These are phyloP conservation scores for Paramecium sexaurelia DNA, from an alignment of 73 alveolate genomes.

Conservation along the genomic window DNA sequence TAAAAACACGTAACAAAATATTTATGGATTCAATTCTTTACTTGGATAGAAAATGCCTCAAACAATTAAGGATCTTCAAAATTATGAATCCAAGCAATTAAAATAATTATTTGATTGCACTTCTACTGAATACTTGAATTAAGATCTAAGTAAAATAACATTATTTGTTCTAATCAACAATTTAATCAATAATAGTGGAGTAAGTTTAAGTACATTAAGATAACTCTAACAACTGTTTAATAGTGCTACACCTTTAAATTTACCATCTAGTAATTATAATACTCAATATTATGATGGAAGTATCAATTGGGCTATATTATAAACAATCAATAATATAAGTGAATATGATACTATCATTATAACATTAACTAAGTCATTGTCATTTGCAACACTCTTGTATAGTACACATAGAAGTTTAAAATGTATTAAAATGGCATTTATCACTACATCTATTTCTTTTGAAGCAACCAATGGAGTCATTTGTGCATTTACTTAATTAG, in stretches of 20 bases:
- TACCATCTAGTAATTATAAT: too few species aligned
- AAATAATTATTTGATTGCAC: neutral
- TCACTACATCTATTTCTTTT: conserved; percentile 21
- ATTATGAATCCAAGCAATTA: neutral
- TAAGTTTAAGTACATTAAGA: neutral
- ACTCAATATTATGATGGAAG: too few species aligned
- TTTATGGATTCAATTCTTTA: neutral
- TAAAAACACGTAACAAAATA: neutral
- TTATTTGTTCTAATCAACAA: conserved; percentile 7
- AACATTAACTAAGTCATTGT: neutral
- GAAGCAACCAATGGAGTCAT: conserved; percentile 46
- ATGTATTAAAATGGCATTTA: neutral
- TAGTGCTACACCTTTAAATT: neutral
- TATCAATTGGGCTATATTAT: too few species aligned
- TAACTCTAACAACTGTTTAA: neutral
- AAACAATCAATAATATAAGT: neutral
- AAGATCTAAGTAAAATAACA: neutral
- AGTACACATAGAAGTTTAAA: neutral
- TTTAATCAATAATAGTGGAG: neutral
- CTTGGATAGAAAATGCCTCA: neutral
- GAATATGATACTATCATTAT: neutral
- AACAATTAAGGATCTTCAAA: neutral
- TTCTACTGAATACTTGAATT: neutral
- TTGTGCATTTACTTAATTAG: conserved; percentile 25
- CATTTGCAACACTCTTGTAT: conserved; percentile 28